These are phyloP conservation scores for Colletotrichum sp. DNA, from an alignment of 2,329 filamentous ascomycete genomes.

Conservation along the genomic window DNA sequence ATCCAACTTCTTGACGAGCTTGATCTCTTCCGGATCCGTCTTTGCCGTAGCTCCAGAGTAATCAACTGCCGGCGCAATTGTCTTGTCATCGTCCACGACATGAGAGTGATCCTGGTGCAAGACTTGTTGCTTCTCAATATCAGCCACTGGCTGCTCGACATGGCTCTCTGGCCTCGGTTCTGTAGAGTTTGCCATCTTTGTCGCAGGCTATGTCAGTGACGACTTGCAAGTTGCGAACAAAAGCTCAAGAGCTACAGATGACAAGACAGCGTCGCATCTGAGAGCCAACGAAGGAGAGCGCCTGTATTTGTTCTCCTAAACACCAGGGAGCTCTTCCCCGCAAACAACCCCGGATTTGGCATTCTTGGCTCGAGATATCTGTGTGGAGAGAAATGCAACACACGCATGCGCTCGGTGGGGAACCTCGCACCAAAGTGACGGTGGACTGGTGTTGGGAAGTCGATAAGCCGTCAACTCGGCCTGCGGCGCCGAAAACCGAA, in stretches of 20 bases:
- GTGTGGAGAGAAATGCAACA: neutral
- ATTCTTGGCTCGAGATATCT: constrained; percentile 10
- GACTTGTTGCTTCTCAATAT: constrained; percentile 14
- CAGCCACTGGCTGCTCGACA: neutral
- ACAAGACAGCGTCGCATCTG: neutral
- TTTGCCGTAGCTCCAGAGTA: constrained; percentile 43
- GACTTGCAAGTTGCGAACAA: neutral
- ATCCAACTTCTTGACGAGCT: constrained; percentile 41
- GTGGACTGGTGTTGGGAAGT: neutral
- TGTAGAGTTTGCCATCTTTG: neutral
- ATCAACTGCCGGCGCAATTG: constrained; percentile 23
- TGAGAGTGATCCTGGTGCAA: constrained; percentile 13
- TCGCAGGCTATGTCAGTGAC: no score
- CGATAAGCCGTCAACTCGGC: neutral
- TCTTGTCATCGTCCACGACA: constrained; percentile 4
- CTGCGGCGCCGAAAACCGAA: constrained; percentile 9
- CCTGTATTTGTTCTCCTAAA: neutral
- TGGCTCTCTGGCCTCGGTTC: neutral
- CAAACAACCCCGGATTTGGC: constrained; percentile 12
- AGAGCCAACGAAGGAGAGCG: neutral
- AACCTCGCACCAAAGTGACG: neutral
- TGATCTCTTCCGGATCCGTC: constrained; percentile 42
- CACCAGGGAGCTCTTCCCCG: neutral
- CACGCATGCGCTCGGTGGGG: neutral
- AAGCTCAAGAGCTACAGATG: neutral